Base-by-base conservation (phyloP, 2,329 filamentous ascomycete species). In the Pyrenochaeta sp. region DNA sequence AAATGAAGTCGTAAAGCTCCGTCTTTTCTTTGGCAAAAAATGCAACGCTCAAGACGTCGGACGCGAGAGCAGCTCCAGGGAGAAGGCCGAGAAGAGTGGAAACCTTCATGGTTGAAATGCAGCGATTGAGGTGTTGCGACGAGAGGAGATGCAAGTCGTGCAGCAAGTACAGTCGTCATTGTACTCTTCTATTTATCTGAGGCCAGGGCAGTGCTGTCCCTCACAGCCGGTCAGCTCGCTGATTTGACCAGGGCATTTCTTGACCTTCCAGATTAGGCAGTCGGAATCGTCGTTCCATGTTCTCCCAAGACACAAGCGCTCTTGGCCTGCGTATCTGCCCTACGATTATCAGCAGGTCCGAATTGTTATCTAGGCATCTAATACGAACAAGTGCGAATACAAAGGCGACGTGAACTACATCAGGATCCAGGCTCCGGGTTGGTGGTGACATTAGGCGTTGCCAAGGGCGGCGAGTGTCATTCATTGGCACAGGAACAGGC, bases 21-120 rank as follows among this genome's bases (percentile, higher is more conserved):
- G 34, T 60, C 39, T 56, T 60, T 35, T 67, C 62, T 28, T 76
- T 61, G 1, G 63, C 51, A 40, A 53, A 53, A 38, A 67, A 60
- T 6, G 63, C 58, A 22, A 67, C 62, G 42, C 53, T 61, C 41
- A 66, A 43, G 21, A 60, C 48, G 36, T 66, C 52, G 10, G 58
- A 58, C 13, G 62, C 63, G 14, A 67, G 43, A n/a, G 51, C 60
- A 14, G 49, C 47, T 4, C 50, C 53, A 10, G 63, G 60, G 7
- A 67, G 49, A 13, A 67, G 32, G 29, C 56, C 48, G 22, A 66
- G 57, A 34, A 66, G 44, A 3, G 55, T 31, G 24, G 55, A 51
- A 34, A 63, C 47, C 54, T 61, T 67, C 61, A 67, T 67, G 27
- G 34, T 26, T n/a, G 36, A 24, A 10, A 10, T 19, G 13, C 35